Base-by-base conservation (phyloP, 768 basidiomycete genomes). In the Suillus placidus region DNA sequence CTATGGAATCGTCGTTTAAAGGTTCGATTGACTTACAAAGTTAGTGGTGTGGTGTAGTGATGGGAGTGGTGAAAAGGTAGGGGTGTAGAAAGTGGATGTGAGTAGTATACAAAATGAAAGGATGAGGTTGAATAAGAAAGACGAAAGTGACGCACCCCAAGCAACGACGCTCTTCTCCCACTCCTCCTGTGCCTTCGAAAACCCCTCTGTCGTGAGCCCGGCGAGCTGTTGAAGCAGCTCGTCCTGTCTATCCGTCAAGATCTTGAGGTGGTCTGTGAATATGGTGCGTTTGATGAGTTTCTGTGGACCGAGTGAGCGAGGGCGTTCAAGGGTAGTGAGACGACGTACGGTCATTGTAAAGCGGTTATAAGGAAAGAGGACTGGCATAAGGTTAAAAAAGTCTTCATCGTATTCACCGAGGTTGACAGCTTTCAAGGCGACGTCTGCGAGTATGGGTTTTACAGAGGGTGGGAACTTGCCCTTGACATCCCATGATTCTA, bases 381-480 rank as follows among this genome's bases (percentile, higher is more conserved):
- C 82, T 0, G 96, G 94, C 87, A 98, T 91, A 23, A 91, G 81
- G 71, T 87, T 89, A 79, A 97, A 98, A 76, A 97, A 97, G 71
- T 92, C 86, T 20, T 97, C 95, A 67, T 94, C 91, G 77, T 97
- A 97, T 73, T 96, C 89, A 75, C 89, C 92, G n/a, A 92, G 83
- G 34, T 84, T 80, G 71, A 97, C 87, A 0, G 97, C 96, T 60
- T 88, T 83, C 45, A 93, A 72, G 0, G 95, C 93, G 47, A 93
- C 84, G 12, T 85, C 74, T n/a, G 82, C 80, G 4, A 99, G 83
- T 6, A 86, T 68, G 0, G 92, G 92, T 68, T 93, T 94, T 69
- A 99, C 79, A 6, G 76, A 71, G 0, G 89, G 88, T 9, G 97
- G 97, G 80, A 99, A 99, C 74, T 94, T 96, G 71, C 90, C 91